Evolutionary conservation across 2,329 filamentous ascomycete genomes (phyloP).

Genomic region (Pseudocercospora pini-densiflorae): DNA sequence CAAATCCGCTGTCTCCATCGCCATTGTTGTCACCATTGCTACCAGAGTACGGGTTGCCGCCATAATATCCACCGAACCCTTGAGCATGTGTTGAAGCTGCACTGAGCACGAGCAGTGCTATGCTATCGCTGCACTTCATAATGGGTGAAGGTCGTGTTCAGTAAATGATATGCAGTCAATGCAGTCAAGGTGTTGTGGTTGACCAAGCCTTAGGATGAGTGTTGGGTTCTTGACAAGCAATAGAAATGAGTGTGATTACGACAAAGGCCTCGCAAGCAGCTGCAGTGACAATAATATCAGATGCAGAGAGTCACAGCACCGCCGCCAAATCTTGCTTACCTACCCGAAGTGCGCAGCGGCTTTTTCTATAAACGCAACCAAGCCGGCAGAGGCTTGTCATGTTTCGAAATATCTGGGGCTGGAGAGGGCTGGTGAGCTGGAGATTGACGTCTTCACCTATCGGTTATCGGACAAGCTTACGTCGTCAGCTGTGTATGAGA

Average conservation of each 20-base stretch:
- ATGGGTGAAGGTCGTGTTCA: background rate
- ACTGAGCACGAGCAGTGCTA: conserved; percentile 13
- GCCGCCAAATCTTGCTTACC: conserved; percentile 8
- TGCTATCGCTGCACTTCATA: conserved; percentile 11
- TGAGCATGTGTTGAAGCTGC: conserved; percentile 17
- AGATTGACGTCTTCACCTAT: conserved; percentile 8
- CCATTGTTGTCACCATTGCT: conserved; percentile 13
- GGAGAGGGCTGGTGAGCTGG: conserved; percentile 2
- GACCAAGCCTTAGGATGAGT: background rate
- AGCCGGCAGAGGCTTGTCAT: conserved; percentile 17
- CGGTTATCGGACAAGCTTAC: conserved; percentile 17
- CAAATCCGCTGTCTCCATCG: conserved; percentile 17
- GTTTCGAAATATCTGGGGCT: conserved; percentile 4
- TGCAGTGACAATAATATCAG: conserved; percentile 5
- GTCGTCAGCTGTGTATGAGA: conserved; percentile 8
- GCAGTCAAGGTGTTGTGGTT: background rate
- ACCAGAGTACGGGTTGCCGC: conserved; percentile 19
- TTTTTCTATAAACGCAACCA: conserved; percentile 10
- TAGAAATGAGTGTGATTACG: background rate
- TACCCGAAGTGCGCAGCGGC: conserved; percentile 3
- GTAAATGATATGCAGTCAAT: background rate
- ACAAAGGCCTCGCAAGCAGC: conserved; percentile 1
- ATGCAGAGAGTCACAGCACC: background rate
- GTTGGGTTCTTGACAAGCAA: background rate
- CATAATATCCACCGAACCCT: conserved; percentile 18